Conservation (phyloP, 306 rosid species). For the Quercus rubra region DNA sequence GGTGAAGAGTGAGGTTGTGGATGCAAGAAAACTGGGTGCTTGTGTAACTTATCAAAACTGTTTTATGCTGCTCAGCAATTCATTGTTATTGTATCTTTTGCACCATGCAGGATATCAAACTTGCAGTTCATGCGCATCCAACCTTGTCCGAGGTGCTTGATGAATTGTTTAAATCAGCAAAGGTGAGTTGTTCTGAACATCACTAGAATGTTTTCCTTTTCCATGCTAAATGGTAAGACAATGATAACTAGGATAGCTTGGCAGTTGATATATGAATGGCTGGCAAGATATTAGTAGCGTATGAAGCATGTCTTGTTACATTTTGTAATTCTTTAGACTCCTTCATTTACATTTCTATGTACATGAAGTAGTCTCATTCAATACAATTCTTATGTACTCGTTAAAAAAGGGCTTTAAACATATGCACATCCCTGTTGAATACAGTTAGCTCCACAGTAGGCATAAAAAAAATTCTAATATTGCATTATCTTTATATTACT, state of each 20-base stretch:
- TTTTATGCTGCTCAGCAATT: not conserved
- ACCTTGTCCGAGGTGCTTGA: slow-evolving; percentile 96
- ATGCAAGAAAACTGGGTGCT: too few species aligned
- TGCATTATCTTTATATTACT: not conserved
- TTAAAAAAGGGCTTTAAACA: too few species aligned
- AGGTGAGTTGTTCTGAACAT: slow-evolving; percentile 46
- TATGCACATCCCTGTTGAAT: not conserved
- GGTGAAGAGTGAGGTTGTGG: too few species aligned
- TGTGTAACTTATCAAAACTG: too few species aligned
- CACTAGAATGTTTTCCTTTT: not conserved
- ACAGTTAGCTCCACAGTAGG: not conserved
- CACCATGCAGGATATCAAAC: slow-evolving; percentile 68
- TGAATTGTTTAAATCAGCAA: slow-evolving; percentile 89
- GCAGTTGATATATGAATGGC: not conserved
- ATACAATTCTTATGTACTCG: too few species aligned
- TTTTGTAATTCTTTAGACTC: too few species aligned
- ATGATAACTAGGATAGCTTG: not conserved
- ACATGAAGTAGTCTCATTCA: too few species aligned
- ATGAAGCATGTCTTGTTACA: not conserved
- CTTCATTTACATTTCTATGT: too few species aligned
- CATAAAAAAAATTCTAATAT: not conserved
- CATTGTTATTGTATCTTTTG: slow-evolving; percentile 14
- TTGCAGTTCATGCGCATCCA: slow-evolving; percentile 95
- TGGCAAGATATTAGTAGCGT: not conserved
- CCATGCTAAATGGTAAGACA: not conserved